phyloP scores from a whole-genome alignment of 2,329 filamentous ascomycete genomes.

The Calcarisporium arbuscula region DNA sequence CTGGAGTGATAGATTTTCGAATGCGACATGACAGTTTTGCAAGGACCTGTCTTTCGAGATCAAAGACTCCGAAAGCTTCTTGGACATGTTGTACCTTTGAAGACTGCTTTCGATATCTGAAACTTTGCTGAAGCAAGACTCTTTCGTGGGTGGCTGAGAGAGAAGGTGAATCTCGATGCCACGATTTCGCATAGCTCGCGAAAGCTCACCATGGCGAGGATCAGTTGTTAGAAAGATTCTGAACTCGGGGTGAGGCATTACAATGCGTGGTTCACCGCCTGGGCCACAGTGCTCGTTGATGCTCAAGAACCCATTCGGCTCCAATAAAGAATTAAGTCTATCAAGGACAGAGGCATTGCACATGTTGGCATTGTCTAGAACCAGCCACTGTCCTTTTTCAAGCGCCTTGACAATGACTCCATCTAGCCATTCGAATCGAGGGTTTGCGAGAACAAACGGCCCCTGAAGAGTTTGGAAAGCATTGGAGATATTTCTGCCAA shows the following conservation, averaged over 20 bases:
- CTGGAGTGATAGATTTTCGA: constrained; percentile 41
- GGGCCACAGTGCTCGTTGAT: constrained; percentile 89
- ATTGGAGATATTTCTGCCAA: constrained; percentile 41
- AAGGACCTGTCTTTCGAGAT: constrained; percentile 15
- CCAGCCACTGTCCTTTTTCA: constrained; percentile 80
- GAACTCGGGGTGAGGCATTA: constrained; percentile 80
- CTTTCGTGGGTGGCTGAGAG: constrained; percentile 26
- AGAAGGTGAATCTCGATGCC: constrained; percentile 83
- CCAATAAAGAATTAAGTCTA: constrained; percentile 86
- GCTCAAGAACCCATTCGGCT: constrained; percentile 79
- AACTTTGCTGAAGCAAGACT: constrained; percentile 31
- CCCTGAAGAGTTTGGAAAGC: constrained; percentile 44
- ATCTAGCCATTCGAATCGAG: constrained; percentile 93
- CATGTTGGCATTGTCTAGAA: constrained; percentile 94
- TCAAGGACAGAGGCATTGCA: constrained; percentile 94
- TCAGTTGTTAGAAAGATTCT: constrained; percentile 93
- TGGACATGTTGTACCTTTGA: constrained; percentile 37
- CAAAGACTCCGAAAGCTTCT: constrained; percentile 22
- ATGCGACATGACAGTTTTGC: constrained; percentile 25
- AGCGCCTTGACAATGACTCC: constrained; percentile 85
- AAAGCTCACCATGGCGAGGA: constrained; percentile 85
- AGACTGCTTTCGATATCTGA: constrained; percentile 43
- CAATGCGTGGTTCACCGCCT: constrained; percentile 72
- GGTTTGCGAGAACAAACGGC: constrained; percentile 57
- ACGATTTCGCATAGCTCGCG: constrained; percentile 92